Percentiles rank a stretch among this genome's conserved stretches.
Evolutionary conservation across 805 yeast species (phyloP).

Genomic region (Scheffersomyces stipitis): DNA sequence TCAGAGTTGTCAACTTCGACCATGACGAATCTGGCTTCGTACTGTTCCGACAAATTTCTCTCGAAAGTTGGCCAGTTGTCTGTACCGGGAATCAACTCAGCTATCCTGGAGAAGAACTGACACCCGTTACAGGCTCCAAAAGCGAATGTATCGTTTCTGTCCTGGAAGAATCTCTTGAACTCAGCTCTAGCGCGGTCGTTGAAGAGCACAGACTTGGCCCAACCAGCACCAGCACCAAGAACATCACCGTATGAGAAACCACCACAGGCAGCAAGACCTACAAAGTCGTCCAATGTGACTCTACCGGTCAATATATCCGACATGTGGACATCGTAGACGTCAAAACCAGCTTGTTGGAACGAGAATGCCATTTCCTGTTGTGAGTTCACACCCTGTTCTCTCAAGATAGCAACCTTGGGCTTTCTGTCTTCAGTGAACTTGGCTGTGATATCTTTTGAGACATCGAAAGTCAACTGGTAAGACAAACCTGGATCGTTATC

Average conservation of each 20-base stretch:
- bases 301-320: slow-evolving; percentile 79
- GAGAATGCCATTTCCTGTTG: slow-evolving; percentile 99
- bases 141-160: slow-evolving; percentile 89
- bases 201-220: slow-evolving; percentile 96
- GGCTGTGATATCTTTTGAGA: slow-evolving; percentile 46
- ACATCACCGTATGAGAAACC: slow-evolving; percentile 99
- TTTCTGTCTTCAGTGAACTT: slow-evolving; percentile 27
- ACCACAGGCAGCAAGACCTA: slow-evolving; percentile 97
- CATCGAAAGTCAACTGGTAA: slow-evolving; percentile 73
- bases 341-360: slow-evolving; percentile 93
- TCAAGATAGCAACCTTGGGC: slow-evolving; percentile 92
- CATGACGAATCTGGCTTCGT: slow-evolving; percentile 92
- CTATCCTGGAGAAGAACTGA: slow-evolving; percentile 88
- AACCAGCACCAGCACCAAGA: slow-evolving; percentile 97
- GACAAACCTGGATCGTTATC: slow-evolving; percentile 88
- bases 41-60: slow-evolving; percentile 88
- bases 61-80: slow-evolving; percentile 96
- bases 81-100: slow-evolving; percentile 86
- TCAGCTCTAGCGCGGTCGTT: slow-evolving; percentile 73
- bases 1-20: slow-evolving; percentile 65
- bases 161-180: slow-evolving; percentile 79
- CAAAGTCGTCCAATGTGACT: slow-evolving; percentile 73
- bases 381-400: slow-evolving; percentile 98
- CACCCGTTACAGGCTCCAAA: slow-evolving; percentile 99
- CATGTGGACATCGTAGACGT: slow-evolving; percentile 95